Evolutionary conservation across 345 rosid species (phyloP), one percentile per base, ranked within the genome.

Genomic region (Arabidopsis arenosa): DNA sequence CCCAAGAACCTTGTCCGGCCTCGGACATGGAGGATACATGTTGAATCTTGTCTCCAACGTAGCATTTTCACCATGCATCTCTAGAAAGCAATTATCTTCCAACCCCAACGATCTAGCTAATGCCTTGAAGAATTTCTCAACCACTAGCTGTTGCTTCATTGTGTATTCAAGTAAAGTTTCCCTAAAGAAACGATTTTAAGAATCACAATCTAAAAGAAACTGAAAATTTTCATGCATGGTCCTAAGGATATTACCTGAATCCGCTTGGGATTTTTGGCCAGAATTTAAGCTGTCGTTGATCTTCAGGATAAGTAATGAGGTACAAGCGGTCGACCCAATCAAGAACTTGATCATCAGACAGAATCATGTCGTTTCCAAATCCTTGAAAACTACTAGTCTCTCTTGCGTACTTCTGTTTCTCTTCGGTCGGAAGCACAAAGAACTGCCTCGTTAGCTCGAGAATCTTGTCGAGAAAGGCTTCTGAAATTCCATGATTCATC

Each of bases 291-390:
- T 80, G 67, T 18, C 74, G 60, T 70, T 69, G 78, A 45, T 87
- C 69, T 67, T 84, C 74, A n/a, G 96, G 90, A 61, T 45, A 67
- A 36, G 85, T 55, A 9, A 60, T 74, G 56, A 93, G 84, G 33
- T 80, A 82, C 76, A 89, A 65, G n/a, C 91, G 83, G 75, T 88
- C 93, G 6, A 73, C 83, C 96, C 96, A 93, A 64, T 93, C 96
- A 23, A 87, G 77, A 41, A 82, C 87, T 81, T 89, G 93, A 26
- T 83, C 69, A 65, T 88, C 88, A 0, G 78, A 83, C 2, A 93
- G 57, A 61, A 89, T 79, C 83, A 79, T 75, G 62, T 93, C 98
- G 47, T 74, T 87, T 8, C 93, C 96, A 69, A 88, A 93, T 18
- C 93, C 97, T 84, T 89, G 84, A 2, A 80, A 76, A 68, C 76